A percentile compares a stretch with the other conserved stretches of the same genome.
Conservation (phyloP, 257 asterid genomes). For the Lavandula angustifolia region DNA sequence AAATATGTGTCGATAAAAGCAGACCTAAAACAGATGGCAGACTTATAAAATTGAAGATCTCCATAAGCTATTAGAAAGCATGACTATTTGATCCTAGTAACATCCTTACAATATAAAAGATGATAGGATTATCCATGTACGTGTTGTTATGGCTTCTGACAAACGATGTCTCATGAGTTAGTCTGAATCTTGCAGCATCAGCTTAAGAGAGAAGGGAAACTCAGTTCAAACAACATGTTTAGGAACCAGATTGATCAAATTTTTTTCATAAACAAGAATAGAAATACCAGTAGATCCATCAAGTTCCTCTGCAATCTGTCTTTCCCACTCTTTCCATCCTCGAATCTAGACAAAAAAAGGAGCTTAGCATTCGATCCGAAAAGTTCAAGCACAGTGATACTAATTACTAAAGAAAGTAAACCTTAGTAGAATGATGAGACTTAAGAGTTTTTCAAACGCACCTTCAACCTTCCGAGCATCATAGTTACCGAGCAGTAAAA, state of each 20-base stretch:
- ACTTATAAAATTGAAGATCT: too few relatives aligned
- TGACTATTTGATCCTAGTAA: not conserved
- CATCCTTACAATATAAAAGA: slow-evolving; percentile 72
- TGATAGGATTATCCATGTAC: slow-evolving; percentile 61
- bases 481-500: slow-evolving; percentile 60
- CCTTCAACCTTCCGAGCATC: slow-evolving; percentile 68
- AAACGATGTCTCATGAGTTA: slow-evolving; percentile 91
- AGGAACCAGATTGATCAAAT: not conserved
- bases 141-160: slow-evolving; percentile 70
- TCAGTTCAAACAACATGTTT: not conserved
- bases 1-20: slow-evolving; percentile 79
- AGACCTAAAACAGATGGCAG: slow-evolving; percentile 42
- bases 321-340: slow-evolving; percentile 93
- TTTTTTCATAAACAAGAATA: not conserved
- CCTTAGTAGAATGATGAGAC: too few relatives aligned
- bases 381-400: too few relatives aligned
- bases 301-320: slow-evolving; percentile 38
- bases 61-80: too few relatives aligned
- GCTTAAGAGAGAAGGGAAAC: slow-evolving; percentile 31
- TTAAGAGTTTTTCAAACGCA: slow-evolving; percentile 7
- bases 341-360: slow-evolving; percentile 57
- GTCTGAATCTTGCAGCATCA: slow-evolving; percentile 87
- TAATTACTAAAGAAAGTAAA: too few relatives aligned
- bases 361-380: too few relatives aligned
- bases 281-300: slow-evolving; percentile 53